Evolutionary conservation across 805 yeast species (phyloP).

Genomic region (Candida ponderosae): DNA sequence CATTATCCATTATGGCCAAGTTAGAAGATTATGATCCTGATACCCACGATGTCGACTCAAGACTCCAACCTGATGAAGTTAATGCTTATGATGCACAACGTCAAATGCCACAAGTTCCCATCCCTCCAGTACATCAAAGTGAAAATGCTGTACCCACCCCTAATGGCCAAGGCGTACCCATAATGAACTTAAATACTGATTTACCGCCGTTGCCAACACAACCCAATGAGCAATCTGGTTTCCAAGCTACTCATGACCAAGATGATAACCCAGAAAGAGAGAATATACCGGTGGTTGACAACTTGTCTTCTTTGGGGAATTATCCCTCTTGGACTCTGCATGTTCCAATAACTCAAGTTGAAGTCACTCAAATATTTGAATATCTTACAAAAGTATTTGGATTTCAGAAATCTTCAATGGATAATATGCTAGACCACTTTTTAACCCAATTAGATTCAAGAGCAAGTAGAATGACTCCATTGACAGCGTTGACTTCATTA

Average conservation of each 20-base stretch:
- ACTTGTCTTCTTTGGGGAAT: slow-evolving; percentile 1
- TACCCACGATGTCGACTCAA: not conserved
- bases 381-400: slow-evolving; percentile 64
- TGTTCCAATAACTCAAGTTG: slow-evolving; percentile 66
- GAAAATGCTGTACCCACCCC: too few species aligned
- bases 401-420: slow-evolving; percentile 71
- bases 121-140: too few species aligned
- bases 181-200: too few species aligned
- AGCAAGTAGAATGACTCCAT: slow-evolving; percentile 69
- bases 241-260: too few species aligned
- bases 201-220: too few species aligned
- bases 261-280: too few species aligned
- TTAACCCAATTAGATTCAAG: slow-evolving; percentile 82
- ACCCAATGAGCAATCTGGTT: too few species aligned
- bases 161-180: too few species aligned
- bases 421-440: slow-evolving; percentile 75
- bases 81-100: too few species aligned
- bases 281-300: too few species aligned
- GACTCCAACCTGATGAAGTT: not conserved
- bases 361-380: slow-evolving; percentile 53
- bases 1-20: not conserved
- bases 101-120: too few species aligned
- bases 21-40: not conserved
- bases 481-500: slow-evolving; percentile 61
- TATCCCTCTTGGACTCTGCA: slow-evolving; percentile 28